Percentiles rank a stretch among this genome's conserved stretches.
Conservation (phyloP, 2,329 filamentous ascomycete genomes). For the Shiraia bambusicola region DNA sequence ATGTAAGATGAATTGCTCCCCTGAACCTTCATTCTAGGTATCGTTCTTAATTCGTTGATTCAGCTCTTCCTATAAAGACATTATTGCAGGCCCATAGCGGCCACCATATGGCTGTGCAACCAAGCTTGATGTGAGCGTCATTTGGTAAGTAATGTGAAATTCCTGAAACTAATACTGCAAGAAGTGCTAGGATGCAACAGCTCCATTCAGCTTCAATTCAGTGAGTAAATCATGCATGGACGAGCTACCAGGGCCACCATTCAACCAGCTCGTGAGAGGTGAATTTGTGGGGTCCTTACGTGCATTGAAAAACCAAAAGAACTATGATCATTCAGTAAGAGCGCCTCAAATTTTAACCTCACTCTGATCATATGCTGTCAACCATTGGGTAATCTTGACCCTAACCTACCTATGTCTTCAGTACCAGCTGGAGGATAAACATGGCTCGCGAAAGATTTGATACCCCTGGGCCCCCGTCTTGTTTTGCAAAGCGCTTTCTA, state of each 20-base stretch:
- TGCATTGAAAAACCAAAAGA: conserved; percentile 56
- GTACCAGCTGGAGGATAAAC: conserved; percentile 32
- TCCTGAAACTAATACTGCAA: conserved; percentile 24
- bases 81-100: conserved; percentile 16
- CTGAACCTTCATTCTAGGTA: conserved; percentile 4
- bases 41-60: conserved; percentile 16
- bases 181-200: conserved; percentile 23
- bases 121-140: conserved; percentile 19
- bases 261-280: conserved; percentile 59
- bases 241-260: conserved; percentile 21
- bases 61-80: conserved; percentile 17
- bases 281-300: conserved; percentile 52
- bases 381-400: conserved; percentile 24
- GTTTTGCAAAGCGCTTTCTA: conserved; percentile 54
- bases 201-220: conserved; percentile 35
- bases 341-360: not conserved
- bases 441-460: conserved; percentile 57
- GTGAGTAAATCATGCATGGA: conserved; percentile 52
- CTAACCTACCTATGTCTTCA: conserved; percentile 18
- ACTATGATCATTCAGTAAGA: conserved; percentile 2
- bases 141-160: conserved; percentile 23
- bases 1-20: conserved; percentile 12
- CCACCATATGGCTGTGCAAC: conserved; percentile 19
- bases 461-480: conserved; percentile 52
- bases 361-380: conserved; percentile 13